Conservation (phyloP, 129 eudicot species). For the Flaveria robusta region DNA sequence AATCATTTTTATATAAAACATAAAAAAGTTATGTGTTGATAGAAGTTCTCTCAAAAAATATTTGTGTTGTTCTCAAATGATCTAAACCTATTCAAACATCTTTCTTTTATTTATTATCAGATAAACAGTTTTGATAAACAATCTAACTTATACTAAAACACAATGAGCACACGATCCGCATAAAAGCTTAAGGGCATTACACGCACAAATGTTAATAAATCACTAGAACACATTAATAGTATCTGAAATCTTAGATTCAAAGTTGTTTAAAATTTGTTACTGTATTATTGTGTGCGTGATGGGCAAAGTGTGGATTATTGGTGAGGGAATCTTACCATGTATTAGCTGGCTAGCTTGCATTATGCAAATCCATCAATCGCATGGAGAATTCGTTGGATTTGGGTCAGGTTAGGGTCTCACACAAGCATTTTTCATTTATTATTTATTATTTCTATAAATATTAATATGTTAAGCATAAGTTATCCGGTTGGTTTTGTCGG, state of each 20-base stretch:
- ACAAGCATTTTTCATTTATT: neutral
- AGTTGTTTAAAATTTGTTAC: neutral
- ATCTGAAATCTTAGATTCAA: neutral
- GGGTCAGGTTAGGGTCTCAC: neutral
- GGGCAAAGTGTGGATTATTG: conserved; percentile 3
- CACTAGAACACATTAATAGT: neutral
- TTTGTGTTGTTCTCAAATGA: too few species aligned
- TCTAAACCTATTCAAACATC: too few species aligned
- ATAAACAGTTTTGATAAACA: neutral
- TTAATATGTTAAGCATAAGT: neutral
- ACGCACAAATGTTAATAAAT: neutral
- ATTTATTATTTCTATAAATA: neutral
- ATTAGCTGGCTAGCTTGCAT: conserved; percentile 14
- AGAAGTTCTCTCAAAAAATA: too few species aligned
- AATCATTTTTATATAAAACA: too few species aligned
- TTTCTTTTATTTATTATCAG: neutral
- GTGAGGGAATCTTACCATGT: conserved; percentile 12
- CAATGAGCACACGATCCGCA: neutral
- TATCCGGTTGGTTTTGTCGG: neutral
- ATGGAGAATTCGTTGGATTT: neutral
- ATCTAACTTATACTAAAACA: neutral
- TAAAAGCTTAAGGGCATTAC: neutral
- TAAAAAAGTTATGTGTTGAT: too few species aligned
- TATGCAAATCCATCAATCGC: conserved; percentile 7
- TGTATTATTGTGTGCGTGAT: neutral